Conservation (phyloP, 306 rosid genomes). For the Cicer chorassanicum region DNA sequence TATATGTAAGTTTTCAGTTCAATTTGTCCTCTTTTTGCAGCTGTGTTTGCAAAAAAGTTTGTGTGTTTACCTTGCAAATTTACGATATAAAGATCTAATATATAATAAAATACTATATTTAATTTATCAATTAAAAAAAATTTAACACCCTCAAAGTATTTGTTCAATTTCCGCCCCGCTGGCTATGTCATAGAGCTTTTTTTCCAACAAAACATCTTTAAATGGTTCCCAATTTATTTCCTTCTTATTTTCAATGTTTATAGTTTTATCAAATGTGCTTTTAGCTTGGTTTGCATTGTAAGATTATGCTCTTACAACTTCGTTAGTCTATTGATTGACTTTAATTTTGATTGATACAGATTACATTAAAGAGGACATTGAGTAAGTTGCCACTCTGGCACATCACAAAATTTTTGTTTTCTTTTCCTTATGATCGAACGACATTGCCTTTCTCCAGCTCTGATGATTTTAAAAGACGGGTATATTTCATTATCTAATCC, state of each 20-base stretch:
- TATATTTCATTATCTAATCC: slow-evolving; percentile 41
- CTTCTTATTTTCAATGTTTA: not conserved
- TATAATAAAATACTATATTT: no score
- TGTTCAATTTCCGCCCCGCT: no score
- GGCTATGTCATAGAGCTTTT: no score
- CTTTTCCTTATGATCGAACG: slow-evolving; percentile 56
- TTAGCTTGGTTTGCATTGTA: slow-evolving; percentile 17
- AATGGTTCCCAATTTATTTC: no score
- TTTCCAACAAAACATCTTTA: no score
- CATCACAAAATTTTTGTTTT: slow-evolving; percentile 68
- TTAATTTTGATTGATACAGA: slow-evolving; percentile 56
- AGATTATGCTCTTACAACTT: slow-evolving; percentile 18
- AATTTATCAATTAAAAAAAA: no score
- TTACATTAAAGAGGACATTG: slow-evolving; percentile 87
- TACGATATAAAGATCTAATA: no score
- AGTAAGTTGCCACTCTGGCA: slow-evolving; percentile 91
- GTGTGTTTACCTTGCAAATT: no score
- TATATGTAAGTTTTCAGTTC: no score
- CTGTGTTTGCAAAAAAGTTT: no score
- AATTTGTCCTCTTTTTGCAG: no score
- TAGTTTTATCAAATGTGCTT: slow-evolving; percentile 8
- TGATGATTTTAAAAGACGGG: slow-evolving; percentile 71
- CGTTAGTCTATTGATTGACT: slow-evolving; percentile 22
- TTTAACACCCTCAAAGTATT: no score
- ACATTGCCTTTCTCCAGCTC: slow-evolving; percentile 76